A percentile compares a stretch with the other conserved stretches of the same genome.
Evolutionary conservation across 768 basidiomycete species (phyloP).

Genomic region (Mycena haematopus): DNA sequence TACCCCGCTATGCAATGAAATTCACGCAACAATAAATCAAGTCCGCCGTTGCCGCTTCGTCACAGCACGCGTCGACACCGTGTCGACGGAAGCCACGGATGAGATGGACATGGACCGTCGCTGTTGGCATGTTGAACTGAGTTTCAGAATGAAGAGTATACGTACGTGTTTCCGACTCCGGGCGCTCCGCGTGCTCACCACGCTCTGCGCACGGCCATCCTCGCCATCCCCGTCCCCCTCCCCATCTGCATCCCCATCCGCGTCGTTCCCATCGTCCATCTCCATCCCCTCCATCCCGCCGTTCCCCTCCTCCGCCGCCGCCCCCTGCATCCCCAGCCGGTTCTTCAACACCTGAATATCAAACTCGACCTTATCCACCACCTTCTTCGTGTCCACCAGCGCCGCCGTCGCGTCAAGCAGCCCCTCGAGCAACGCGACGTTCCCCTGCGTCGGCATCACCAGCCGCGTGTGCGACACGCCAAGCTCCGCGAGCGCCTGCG

Average conservation of each 20-base stretch:
- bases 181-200: slow-evolving; percentile 62
- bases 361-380: slow-evolving; percentile 84
- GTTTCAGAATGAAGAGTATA: slow-evolving; percentile 8
- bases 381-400: slow-evolving; percentile 88
- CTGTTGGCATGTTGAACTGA: slow-evolving; percentile 37
- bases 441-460: slow-evolving; percentile 94
- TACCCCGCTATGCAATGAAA: background rate
- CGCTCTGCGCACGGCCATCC: slow-evolving; percentile 70
- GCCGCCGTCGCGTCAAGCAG: slow-evolving; percentile 74
- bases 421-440: slow-evolving; percentile 73
- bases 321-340: slow-evolving; percentile 55
- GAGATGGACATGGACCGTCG: slow-evolving; percentile 77
- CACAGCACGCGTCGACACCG: slow-evolving; percentile 54
- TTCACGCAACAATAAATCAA: slow-evolving; percentile 33
- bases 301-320: slow-evolving; percentile 42
- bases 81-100: slow-evolving; percentile 73
- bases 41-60: slow-evolving; percentile 65
- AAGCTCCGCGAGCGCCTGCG: slow-evolving; percentile 77
- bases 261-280: slow-evolving; percentile 50
- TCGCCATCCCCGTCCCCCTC: slow-evolving; percentile 43
- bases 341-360: slow-evolving; percentile 78
- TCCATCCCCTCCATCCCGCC: slow-evolving; percentile 52
- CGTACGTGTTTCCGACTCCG: slow-evolving; percentile 68
- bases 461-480: slow-evolving; percentile 75
- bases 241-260: slow-evolving; percentile 41